A percentile compares a stretch with the other conserved stretches of the same genome.
These are phyloP conservation scores for Komagataella phaffii DNA, from an alignment of 805 yeast genomes.

Conservation along the genomic window DNA sequence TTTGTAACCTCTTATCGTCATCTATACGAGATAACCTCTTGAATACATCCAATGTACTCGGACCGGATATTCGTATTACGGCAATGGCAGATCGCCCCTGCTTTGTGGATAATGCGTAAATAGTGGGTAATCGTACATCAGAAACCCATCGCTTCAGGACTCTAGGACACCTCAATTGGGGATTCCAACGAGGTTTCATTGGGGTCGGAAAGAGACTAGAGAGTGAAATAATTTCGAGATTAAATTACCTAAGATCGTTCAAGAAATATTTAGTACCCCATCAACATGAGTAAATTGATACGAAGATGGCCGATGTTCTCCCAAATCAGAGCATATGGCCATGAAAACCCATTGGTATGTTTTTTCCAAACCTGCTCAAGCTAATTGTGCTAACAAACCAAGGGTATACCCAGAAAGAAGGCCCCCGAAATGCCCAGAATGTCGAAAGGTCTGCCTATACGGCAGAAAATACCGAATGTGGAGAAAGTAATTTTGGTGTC, in stretches of 20 bases:
- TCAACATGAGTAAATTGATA: background rate
- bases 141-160: background rate
- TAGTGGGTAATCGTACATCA: constrained; percentile 37
- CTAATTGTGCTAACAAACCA: constrained; percentile 5
- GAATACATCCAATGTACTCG: constrained; percentile 35
- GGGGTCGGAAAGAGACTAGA: background rate
- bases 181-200: background rate
- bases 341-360: constrained; percentile 44
- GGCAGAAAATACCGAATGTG: constrained; percentile 45
- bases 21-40: constrained; percentile 17
- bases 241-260: background rate
- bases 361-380: constrained; percentile 5
- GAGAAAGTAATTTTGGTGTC: constrained; percentile 49
- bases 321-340: constrained; percentile 8
- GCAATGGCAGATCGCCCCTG: constrained; percentile 78
- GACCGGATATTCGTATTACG: constrained; percentile 73
- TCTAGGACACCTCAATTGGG: background rate
- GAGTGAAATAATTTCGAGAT: background rate
- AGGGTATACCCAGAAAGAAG: constrained; percentile 25
- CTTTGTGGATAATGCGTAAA: constrained; percentile 83
- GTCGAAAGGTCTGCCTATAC: constrained; percentile 42
- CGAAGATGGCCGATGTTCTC: background rate
- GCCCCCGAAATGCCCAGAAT: constrained; percentile 22
- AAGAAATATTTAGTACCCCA: background rate
- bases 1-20: constrained; percentile 19